A percentile compares a stretch with the other conserved stretches of the same genome.
Conservation (phyloP, 768 basidiomycete species). For the Heimioporus sp. region DNA sequence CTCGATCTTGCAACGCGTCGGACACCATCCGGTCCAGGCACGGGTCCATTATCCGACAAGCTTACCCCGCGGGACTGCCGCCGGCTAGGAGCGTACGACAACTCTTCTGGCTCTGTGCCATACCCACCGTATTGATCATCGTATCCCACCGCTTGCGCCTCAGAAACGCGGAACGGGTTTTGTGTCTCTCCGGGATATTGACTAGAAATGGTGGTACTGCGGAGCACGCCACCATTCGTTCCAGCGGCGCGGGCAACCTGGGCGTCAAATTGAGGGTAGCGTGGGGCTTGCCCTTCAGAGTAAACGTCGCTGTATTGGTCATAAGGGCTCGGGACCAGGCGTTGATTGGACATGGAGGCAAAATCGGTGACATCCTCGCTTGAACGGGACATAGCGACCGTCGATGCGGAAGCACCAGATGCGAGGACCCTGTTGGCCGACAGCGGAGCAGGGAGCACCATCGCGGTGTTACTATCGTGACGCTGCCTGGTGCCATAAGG, state of each 20-base stretch:
- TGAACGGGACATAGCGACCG: conserved; percentile 42
- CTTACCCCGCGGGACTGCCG: conserved; percentile 61
- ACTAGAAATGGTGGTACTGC: conserved; percentile 36
- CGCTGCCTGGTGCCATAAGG: conserved; percentile 48
- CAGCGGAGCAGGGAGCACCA: conserved; percentile 76
- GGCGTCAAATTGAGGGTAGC: conserved; percentile 37
- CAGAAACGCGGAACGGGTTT: conserved; percentile 57
- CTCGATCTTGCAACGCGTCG: conserved; percentile 73
- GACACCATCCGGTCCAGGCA: conserved; percentile 75
- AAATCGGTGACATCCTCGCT: conserved; percentile 40
- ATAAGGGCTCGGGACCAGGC: conserved; percentile 37
- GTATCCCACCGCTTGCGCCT: conserved; percentile 41
- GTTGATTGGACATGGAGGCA: conserved; percentile 43
- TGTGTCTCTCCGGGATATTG: conserved; percentile 47
- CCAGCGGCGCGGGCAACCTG: conserved; percentile 40
- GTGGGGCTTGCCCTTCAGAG: conserved; percentile 15
- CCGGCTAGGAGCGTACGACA: conserved; percentile 12
- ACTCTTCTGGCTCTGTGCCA: conserved; percentile 38
- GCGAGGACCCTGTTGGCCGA: conserved; percentile 53
- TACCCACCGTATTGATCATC: conserved; percentile 34
- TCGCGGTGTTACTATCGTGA: conserved; percentile 66
- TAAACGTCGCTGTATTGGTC: conserved; percentile 31
- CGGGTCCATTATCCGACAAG: conserved; percentile 80
- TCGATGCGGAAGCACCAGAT: conserved; percentile 42
- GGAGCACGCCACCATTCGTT: conserved; percentile 37